Evolutionary conservation across 2,329 filamentous ascomycete genomes (phyloP).

Genomic region (Penicillium thymicola): DNA sequence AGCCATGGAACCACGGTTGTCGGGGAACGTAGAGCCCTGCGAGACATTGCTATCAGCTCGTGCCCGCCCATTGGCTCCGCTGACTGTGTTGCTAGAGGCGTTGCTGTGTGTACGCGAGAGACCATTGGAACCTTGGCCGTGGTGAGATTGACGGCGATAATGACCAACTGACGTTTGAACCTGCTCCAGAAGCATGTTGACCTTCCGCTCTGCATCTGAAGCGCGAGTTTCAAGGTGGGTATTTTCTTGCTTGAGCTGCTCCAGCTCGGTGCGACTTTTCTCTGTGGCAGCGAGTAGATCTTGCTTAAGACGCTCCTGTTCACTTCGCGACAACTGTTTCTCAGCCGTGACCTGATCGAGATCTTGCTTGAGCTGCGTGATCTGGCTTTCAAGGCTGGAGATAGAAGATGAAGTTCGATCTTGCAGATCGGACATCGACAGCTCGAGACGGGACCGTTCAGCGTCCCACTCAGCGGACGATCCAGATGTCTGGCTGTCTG

Average conservation of each 20-base stretch:
- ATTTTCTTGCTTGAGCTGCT: slow-evolving; percentile 81
- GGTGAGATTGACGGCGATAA: slow-evolving; percentile 73
- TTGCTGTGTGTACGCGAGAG: slow-evolving; percentile 53
- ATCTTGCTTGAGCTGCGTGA: slow-evolving; percentile 66
- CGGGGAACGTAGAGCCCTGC: slow-evolving; percentile 43
- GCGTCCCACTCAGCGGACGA: slow-evolving; percentile 66
- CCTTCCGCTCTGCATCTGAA: slow-evolving; percentile 85
- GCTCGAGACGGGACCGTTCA: slow-evolving; percentile 66
- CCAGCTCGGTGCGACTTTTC: slow-evolving; percentile 65
- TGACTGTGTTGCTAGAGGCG: slow-evolving; percentile 49
- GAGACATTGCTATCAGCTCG: slow-evolving; percentile 43
- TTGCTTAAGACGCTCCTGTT: slow-evolving; percentile 52
- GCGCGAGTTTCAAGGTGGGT: slow-evolving; percentile 75
- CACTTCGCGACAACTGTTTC: slow-evolving; percentile 62
- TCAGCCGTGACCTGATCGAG: slow-evolving; percentile 64
- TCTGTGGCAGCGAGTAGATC: slow-evolving; percentile 57
- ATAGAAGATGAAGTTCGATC: slow-evolving; percentile 65
- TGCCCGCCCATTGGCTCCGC: slow-evolving; percentile 30
- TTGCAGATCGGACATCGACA: slow-evolving; percentile 68
- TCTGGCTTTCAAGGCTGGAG: slow-evolving; percentile 65
- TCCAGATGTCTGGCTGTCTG: slow-evolving; percentile 38
- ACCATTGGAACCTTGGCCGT: slow-evolving; percentile 38
- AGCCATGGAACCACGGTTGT: slow-evolving; percentile 64
- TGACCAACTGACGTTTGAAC: slow-evolving; percentile 92
- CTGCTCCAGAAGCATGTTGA: slow-evolving; percentile 87